Evolutionary conservation across 805 yeast species (phyloP).

Genomic region (Saccharomyces cerevisiae): DNA sequence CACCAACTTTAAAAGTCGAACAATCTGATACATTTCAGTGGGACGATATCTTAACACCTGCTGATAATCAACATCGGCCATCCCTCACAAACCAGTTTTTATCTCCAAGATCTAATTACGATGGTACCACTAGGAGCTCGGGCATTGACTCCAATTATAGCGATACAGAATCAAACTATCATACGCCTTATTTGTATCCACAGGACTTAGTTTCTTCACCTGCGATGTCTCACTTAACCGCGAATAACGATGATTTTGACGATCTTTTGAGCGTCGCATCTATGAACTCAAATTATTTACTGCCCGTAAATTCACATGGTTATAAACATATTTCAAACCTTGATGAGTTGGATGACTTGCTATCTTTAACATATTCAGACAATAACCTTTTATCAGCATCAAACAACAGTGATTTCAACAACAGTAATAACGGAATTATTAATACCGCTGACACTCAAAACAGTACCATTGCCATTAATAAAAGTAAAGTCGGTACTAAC

Average conservation of each 20-base stretch:
- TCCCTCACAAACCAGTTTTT: not conserved
- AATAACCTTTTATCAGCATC: constrained; percentile 6
- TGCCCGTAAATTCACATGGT: constrained; percentile 23
- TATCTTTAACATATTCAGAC: constrained; percentile 4
- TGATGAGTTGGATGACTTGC: constrained; percentile 17
- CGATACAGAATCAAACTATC: constrained; percentile 8
- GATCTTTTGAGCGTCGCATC: constrained; percentile 27
- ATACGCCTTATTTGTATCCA: constrained; percentile 15
- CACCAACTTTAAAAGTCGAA: constrained; percentile 18
- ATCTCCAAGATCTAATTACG: constrained; percentile 1
- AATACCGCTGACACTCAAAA: not conserved
- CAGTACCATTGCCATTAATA: not conserved
- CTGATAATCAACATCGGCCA: not conserved
- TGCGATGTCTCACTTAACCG: constrained; percentile 17
- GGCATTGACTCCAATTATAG: constrained; percentile 8
- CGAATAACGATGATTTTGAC: constrained; percentile 22
- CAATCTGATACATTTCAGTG: not conserved
- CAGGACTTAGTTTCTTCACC: constrained; percentile 24
- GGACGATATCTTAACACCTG: not conserved
- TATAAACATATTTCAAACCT: constrained; percentile 18
- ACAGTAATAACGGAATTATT: not conserved
- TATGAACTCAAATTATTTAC: constrained; percentile 13
- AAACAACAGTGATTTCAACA: not conserved
- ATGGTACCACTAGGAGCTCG: not conserved
- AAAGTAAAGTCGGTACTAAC: not conserved